Evolutionary conservation across 2,329 filamentous ascomycete genomes (phyloP), one percentile per base, ranked within the genome.

Genomic region (Arachnomyces sp.): DNA sequence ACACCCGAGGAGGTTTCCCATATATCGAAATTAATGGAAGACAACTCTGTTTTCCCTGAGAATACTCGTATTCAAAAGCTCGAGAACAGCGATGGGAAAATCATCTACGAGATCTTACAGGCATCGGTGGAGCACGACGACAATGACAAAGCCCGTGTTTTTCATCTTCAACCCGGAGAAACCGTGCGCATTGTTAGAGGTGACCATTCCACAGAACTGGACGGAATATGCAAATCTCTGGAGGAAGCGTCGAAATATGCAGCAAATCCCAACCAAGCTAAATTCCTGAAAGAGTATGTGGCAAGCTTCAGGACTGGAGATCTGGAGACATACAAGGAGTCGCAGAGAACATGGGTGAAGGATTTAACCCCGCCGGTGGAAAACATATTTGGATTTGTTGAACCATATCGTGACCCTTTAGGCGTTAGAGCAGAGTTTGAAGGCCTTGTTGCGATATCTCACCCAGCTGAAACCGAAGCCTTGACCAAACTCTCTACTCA

Each of bases 351-450:
- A 53, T 92, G 86, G 86, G 86, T 92, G 49, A 78, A 80, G 55
- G 85, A 93, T 58, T 86, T 88, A 60, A 81, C 82, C 14, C 86
- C 86, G 3, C 78, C 77, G 64, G 78, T 93, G 28, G 86, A 92
- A 63, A 82, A 75, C 33, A 87, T 90, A 58, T 75, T 90, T 50
- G 86, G 86, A 1, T 92, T 92, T 56, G 83, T 92, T 38, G 86
- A 92, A 66, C 88, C 85, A 0, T 92, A 92, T 60, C 73, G 86
- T 51, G 86, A 93, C 55, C 86, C 86, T 18, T 80, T 84, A 44
- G 86, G 86, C 43, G 77, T 89, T 25, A 75, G 86, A 47, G 85
- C 82, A 45, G 86, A 92, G 59, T 93, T 84, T 81, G 85, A 92
- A 63, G 86, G 86, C 2, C 88, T 92, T 56, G 84, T 84, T 34